Base-by-base conservation (phyloP, 2,329 filamentous ascomycete species). In the Colletotrichum paranaense region DNA sequence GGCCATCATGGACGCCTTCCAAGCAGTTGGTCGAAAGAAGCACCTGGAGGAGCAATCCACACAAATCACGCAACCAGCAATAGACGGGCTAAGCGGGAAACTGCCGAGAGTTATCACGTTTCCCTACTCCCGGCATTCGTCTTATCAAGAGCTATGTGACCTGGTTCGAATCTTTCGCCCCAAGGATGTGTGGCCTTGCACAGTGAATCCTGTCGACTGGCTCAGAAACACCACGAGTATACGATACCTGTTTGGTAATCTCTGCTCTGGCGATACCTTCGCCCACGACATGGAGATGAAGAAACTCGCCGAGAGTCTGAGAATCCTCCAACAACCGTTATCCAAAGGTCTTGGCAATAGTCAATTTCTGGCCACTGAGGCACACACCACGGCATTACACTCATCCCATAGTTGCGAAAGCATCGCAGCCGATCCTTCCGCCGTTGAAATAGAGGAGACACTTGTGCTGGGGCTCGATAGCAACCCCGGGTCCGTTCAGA, bases 91-190 rank as follows among this genome's bases (percentile, higher is more conserved):
- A 7, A 28, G 59, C 1, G 68, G 69, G 1, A 11, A 46, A 0
- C 78, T 89, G 2, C 83, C 87, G 0, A 83, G 77, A 14, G 78
- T 78, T 0, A 89, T 92, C 3, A 83, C 80, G 0, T 98, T 98
- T 76, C 94, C 95, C 0, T 98, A 95, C 79, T 96, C 96, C 0
- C 90, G 96, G 1, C 96, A 98, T 81, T 97, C 96, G 0, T 97
- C 94, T 0, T 96, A 97, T 73, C 84, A 86, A 0, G 96, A 98
- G 80, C 88, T 97, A 3, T 93, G 94, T 75, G 83, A 91, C 66
- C 84, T 98, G 1, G 86, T 98, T 1, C 80, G 85, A 3, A 85
- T 87, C 0, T 93, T 98, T 77, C 88, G 84, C 32, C 95, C 95
- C 0, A 90, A 84, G 58, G 95, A 98, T 77, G 86, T 98, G 2